Evolutionary conservation across 805 yeast species (phyloP).

Genomic region (Metschnikowia henanensis): DNA sequence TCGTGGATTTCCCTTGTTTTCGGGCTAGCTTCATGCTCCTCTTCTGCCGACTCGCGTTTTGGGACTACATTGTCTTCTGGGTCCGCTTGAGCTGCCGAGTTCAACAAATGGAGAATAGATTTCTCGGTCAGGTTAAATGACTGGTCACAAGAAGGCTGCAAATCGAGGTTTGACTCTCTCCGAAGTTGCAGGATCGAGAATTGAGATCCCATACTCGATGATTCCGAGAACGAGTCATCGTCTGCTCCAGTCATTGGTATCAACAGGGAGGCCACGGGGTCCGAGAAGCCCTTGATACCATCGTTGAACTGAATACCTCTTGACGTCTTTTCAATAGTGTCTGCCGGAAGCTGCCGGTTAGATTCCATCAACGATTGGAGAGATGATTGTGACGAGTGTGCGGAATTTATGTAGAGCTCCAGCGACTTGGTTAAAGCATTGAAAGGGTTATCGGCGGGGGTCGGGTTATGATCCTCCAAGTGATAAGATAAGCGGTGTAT

Average conservation of each 20-base stretch:
- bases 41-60: too few relatives aligned
- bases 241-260: slow-evolving; percentile 23
- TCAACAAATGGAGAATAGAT: slow-evolving; percentile 40
- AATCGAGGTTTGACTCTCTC: neutral
- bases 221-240: slow-evolving; percentile 14
- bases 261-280: slow-evolving; percentile 34
- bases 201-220: slow-evolving; percentile 7
- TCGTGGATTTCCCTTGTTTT: neutral
- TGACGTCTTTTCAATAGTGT: slow-evolving; percentile 11
- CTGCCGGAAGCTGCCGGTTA: slow-evolving; percentile 18
- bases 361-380: slow-evolving; percentile 21
- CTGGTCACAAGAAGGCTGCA: slow-evolving; percentile 30
- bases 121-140: slow-evolving; percentile 39
- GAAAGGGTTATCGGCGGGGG: slow-evolving; percentile 32
- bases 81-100: slow-evolving; percentile 21
- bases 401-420: slow-evolving; percentile 21
- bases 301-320: slow-evolving; percentile 38
- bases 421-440: slow-evolving; percentile 28
- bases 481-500: slow-evolving; percentile 36
- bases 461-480: slow-evolving; percentile 16
- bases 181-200: slow-evolving; percentile 1
- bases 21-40: neutral
- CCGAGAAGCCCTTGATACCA: slow-evolving; percentile 44
- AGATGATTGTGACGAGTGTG: slow-evolving; percentile 43
- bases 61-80: neutral